Evolutionary conservation across 192 early-diverging fungal species (phyloP).

Genomic region (Hyaloraphidium curvatum): DNA sequence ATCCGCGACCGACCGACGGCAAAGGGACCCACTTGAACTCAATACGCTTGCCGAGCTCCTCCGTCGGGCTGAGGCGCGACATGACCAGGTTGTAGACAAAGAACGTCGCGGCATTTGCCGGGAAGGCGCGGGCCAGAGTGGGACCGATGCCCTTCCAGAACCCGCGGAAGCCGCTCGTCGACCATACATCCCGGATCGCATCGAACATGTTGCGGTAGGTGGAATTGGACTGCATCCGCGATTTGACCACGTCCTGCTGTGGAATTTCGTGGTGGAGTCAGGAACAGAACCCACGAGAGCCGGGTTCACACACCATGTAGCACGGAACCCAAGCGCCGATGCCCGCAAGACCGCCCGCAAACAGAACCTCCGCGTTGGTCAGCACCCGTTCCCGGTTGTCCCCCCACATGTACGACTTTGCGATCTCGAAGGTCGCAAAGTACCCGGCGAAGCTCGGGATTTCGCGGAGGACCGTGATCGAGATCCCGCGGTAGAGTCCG

Average conservation of each 20-base stretch:
- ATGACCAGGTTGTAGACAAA: slow-evolving; percentile 45
- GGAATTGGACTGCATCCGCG: slow-evolving; percentile 21
- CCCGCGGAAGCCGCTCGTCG: slow-evolving; percentile 30
- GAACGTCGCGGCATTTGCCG: slow-evolving; percentile 71
- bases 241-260: slow-evolving; percentile 81
- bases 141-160: slow-evolving; percentile 71
- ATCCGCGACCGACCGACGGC: too few species aligned
- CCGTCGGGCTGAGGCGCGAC: too few species aligned
- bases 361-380: slow-evolving; percentile 10
- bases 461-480: slow-evolving; percentile 18
- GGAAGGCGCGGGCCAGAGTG: slow-evolving; percentile 53
- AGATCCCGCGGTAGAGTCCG: slow-evolving; percentile 17
- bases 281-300: slow-evolving; percentile 1
- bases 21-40: too few species aligned
- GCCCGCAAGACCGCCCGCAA: slow-evolving; percentile 21
- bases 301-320: too few species aligned
- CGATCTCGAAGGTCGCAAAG: slow-evolving; percentile 14
- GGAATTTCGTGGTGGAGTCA: too few species aligned
- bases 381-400: neutral
- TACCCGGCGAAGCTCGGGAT: slow-evolving; percentile 18
- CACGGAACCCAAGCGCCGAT: slow-evolving; percentile 18
- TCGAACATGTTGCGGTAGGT: slow-evolving; percentile 16
- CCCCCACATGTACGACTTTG: neutral
- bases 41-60: too few species aligned
- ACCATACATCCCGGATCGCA: slow-evolving; percentile 16